Evolutionary conservation across 148 eudicot species (phyloP), one percentile per base, ranked within the genome.

Genomic region (Nepenthes gracilis): DNA sequence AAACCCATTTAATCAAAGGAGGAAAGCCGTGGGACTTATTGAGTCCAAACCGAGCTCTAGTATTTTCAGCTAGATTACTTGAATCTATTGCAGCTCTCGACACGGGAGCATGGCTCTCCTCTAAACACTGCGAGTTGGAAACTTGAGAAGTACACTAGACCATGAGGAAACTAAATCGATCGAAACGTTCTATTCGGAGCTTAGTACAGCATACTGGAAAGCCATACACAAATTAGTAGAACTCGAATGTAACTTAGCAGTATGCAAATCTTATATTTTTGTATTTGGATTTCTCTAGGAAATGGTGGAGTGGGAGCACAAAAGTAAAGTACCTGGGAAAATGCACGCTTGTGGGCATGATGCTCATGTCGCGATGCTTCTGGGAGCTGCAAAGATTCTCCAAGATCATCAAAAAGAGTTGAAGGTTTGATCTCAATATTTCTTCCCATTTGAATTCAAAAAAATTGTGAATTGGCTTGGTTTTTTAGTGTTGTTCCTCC

Each of bases 291-390:
- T 49, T 11, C 11, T 53, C 65, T 53, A 87, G 95, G 95, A 87
- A 80, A 80, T 80, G 0, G 84, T 82, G 23, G 96, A 84, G 51
- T 88, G 96, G 96, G 77, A 88, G 75, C 83, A 88, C 63, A 88
- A 77, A 55, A 85, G 96, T 74, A 82, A 69, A 64, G 71, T 62
- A 13, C 81, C 75, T 6, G 91, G 86, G 1, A 80, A 80, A 52
- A 88, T 88, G 96, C 96, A 85, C 62, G 96, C 96, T 51, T 88
- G 96, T 60, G 96, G 96, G 2, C 96, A 85, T 48, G 96, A 88
- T 47, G 90, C 91, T 0, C 96, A 88, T 53, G 96, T 85, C 33
- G 84, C 90, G 15, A 88, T 88, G 96, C 84, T 88, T 37, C 53
- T 88, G 15, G 96, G 96, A 35, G 96, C 90, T 0, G 96, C 96